These are phyloP conservation scores for Rhizopus arrhizus DNA, from an alignment of 371 early-diverging fungal species.

Conservation along the genomic window DNA sequence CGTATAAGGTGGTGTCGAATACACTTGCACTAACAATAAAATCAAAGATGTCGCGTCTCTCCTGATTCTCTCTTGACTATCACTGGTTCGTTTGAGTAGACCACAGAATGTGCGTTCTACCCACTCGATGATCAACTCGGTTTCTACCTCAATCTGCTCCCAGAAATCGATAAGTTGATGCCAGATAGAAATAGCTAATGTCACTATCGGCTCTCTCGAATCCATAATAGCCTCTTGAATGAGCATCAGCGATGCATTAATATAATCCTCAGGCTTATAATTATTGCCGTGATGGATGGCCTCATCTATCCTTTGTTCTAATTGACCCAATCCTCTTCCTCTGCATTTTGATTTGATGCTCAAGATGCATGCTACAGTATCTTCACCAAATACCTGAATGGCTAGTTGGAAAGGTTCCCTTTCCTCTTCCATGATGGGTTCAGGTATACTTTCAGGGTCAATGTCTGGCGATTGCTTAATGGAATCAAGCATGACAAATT, in stretches of 20 bases:
- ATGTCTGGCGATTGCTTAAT: not conserved
- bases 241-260: conserved; percentile 62
- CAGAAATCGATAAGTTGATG: conserved; percentile 51
- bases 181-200: conserved; percentile 56
- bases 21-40: conserved; percentile 55
- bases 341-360: conserved; percentile 56
- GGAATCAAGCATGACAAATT: not conserved
- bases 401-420: conserved; percentile 47
- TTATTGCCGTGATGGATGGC: conserved; percentile 19
- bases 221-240: conserved; percentile 68
- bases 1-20: conserved; percentile 49
- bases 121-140: conserved; percentile 43
- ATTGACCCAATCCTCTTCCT: conserved; percentile 51
- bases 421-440: conserved; percentile 58
- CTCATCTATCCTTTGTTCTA: conserved; percentile 39
- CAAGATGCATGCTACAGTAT: conserved; percentile 52
- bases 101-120: conserved; percentile 58
- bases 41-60: conserved; percentile 54
- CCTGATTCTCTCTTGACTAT: conserved; percentile 62
- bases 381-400: conserved; percentile 56
- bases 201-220: conserved; percentile 61
- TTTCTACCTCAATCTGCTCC: conserved; percentile 1
- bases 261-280: conserved; percentile 29
- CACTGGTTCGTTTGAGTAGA: conserved; percentile 61
- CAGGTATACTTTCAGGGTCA: conserved; percentile 48